phyloP scores from a whole-genome alignment of 1,284 basidiomycete species.

The Sporisorium reilianum region DNA sequence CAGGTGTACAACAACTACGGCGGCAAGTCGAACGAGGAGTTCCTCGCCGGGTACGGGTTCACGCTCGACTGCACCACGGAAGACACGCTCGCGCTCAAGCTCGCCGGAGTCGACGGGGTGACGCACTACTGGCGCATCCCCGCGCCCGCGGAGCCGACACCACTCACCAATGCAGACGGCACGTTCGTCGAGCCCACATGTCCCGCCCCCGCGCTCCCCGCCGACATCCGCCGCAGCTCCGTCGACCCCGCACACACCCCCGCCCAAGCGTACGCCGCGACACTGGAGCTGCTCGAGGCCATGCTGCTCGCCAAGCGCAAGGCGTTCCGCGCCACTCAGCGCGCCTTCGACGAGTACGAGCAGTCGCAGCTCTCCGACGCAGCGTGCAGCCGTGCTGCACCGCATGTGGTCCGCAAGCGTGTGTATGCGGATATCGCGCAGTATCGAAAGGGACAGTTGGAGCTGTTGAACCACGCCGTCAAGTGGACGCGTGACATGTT shows the following conservation, averaged over 20 bases:
- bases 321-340: slow-evolving; percentile 22
- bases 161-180: not conserved
- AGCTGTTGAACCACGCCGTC: slow-evolving; percentile 37
- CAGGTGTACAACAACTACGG: slow-evolving; percentile 68
- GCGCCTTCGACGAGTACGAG: slow-evolving; percentile 5
- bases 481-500: slow-evolving; percentile 41
- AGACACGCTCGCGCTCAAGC: slow-evolving; percentile 53
- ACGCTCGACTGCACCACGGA: slow-evolving; percentile 42
- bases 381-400: not conserved
- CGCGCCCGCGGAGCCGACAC: not conserved
- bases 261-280: not conserved
- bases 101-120: slow-evolving; percentile 3
- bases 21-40: slow-evolving; percentile 66
- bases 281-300: slow-evolving; percentile 37
- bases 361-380: not conserved
- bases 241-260: not conserved
- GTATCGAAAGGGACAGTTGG: slow-evolving; percentile 44
- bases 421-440: slow-evolving; percentile 24
- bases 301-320: slow-evolving; percentile 42
- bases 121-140: slow-evolving; percentile 36
- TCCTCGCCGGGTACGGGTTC: slow-evolving; percentile 62
- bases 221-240: not conserved
- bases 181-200: not conserved
- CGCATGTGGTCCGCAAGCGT: not conserved
- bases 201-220: not conserved